Conservation (phyloP, 2,329 filamentous ascomycete genomes). For the Sphaerulina populicola region DNA sequence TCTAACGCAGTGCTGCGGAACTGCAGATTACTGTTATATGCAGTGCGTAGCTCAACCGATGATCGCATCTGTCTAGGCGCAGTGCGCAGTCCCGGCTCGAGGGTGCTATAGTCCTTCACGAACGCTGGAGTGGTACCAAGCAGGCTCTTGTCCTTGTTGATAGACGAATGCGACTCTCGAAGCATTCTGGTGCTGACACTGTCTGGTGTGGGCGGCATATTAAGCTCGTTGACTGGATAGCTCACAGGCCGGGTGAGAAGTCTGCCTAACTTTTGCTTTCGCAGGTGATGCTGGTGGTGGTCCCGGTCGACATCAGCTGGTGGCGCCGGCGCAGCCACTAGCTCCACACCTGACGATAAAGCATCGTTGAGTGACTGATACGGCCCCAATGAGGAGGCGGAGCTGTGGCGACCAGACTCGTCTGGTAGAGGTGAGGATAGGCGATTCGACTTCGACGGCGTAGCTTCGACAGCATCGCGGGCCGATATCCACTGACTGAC, state of each 20-base stretch:
- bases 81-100: constrained; percentile 21
- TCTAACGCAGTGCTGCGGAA: constrained; percentile 16
- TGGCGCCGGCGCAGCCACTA: constrained; percentile 19
- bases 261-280: constrained; percentile 11
- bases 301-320: constrained; percentile 5
- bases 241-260: constrained; percentile 13
- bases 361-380: constrained; percentile 10
- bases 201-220: constrained; percentile 31
- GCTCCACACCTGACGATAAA: constrained; percentile 17
- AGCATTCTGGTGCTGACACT: constrained; percentile 31
- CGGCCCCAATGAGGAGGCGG: neutral
- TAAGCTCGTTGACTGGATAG: constrained; percentile 22
- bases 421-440: constrained; percentile 20
- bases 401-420: constrained; percentile 5
- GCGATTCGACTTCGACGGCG: constrained; percentile 27
- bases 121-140: constrained; percentile 22
- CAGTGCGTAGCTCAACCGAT: constrained; percentile 26
- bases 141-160: constrained; percentile 21
- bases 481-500: constrained; percentile 35
- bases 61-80: constrained; percentile 27
- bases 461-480: constrained; percentile 21
- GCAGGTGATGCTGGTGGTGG: constrained; percentile 4
- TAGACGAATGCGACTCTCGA: constrained; percentile 28
- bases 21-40: constrained; percentile 21
- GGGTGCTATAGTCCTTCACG: constrained; percentile 18